Percentiles rank a stretch among this genome's conserved stretches.
phyloP scores from a whole-genome alignment of 2,329 filamentous ascomycete species.

The Pseudogymnoascus sp. region DNA sequence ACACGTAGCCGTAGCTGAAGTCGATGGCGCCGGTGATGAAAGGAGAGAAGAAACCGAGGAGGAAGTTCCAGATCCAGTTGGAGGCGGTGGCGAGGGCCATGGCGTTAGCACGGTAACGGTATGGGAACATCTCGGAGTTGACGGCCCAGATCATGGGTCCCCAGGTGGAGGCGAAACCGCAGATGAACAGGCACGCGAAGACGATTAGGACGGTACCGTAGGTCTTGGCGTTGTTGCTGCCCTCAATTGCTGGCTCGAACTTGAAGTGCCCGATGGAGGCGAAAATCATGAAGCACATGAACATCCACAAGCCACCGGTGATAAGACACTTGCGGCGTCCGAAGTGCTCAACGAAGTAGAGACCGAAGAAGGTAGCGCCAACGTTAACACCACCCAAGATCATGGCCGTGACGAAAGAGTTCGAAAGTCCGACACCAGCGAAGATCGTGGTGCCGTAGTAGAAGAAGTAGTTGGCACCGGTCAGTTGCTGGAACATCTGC shows the following conservation, averaged over 20 bases:
- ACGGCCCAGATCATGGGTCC: slow-evolving; percentile 65
- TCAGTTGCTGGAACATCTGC: slow-evolving; percentile 64
- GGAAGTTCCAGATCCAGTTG: slow-evolving; percentile 69
- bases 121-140: slow-evolving; percentile 60
- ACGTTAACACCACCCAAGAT: slow-evolving; percentile 66
- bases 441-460: slow-evolving; percentile 67
- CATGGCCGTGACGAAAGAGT: slow-evolving; percentile 62
- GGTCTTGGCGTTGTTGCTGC: slow-evolving; percentile 38
- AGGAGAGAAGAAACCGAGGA: slow-evolving; percentile 70
- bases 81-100: slow-evolving; percentile 56
- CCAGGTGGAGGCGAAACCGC: slow-evolving; percentile 64
- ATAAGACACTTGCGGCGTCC: slow-evolving; percentile 65
- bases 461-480: slow-evolving; percentile 57
- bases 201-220: slow-evolving; percentile 64
- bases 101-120: slow-evolving; percentile 53
- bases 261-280: slow-evolving; percentile 47
- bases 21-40: slow-evolving; percentile 69
- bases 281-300: slow-evolving; percentile 56
- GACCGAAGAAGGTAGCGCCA: slow-evolving; percentile 56
- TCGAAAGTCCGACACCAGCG: slow-evolving; percentile 56
- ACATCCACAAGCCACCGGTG: slow-evolving; percentile 61
- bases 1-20: slow-evolving; percentile 70
- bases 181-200: slow-evolving; percentile 68
- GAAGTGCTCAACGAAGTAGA: slow-evolving; percentile 63
- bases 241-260: slow-evolving; percentile 43